Conservation (phyloP, 805 yeast genomes). For the Candida pini region DNA sequence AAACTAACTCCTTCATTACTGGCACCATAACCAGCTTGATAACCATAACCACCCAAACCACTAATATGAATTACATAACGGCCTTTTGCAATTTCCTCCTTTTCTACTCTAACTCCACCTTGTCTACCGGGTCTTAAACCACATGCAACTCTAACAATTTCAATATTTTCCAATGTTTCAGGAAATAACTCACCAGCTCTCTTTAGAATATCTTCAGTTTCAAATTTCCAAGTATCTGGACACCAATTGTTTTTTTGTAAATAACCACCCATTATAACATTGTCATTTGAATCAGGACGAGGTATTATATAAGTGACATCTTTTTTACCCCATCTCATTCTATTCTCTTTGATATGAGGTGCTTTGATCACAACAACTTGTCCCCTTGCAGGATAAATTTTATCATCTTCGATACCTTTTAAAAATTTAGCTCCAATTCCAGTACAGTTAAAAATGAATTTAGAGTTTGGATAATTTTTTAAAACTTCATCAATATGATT, state of each 20-base stretch:
- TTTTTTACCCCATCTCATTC: constrained; percentile 54
- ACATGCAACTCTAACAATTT: constrained; percentile 59
- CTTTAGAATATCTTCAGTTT: constrained; percentile 41
- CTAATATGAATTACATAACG: constrained; percentile 58
- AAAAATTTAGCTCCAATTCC: constrained; percentile 64
- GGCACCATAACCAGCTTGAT: constrained; percentile 64
- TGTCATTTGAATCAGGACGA: constrained; percentile 60
- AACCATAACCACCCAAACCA: constrained; percentile 66
- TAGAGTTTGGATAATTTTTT: constrained; percentile 24
- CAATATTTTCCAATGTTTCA: constrained; percentile 38
- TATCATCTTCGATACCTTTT: constrained; percentile 59
- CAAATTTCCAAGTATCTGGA: constrained; percentile 44
- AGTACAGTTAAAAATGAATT: constrained; percentile 65
- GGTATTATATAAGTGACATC: constrained; percentile 68
- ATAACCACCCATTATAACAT: constrained; percentile 72
- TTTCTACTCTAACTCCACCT: constrained; percentile 71
- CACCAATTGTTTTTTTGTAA: constrained; percentile 60
- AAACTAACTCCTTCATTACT: constrained; percentile 39
- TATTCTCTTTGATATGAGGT: constrained; percentile 59
- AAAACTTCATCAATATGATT: constrained; percentile 54
- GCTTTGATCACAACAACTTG: constrained; percentile 72
- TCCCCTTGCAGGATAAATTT: constrained; percentile 71
- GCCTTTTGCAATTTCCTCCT: constrained; percentile 38
- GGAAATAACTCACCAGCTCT: constrained; percentile 53
- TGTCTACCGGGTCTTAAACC: constrained; percentile 74